Percentiles rank a stretch among this genome's conserved stretches.
Conservation (phyloP, 768 basidiomycete genomes). For the Boletellus ananiceps region DNA sequence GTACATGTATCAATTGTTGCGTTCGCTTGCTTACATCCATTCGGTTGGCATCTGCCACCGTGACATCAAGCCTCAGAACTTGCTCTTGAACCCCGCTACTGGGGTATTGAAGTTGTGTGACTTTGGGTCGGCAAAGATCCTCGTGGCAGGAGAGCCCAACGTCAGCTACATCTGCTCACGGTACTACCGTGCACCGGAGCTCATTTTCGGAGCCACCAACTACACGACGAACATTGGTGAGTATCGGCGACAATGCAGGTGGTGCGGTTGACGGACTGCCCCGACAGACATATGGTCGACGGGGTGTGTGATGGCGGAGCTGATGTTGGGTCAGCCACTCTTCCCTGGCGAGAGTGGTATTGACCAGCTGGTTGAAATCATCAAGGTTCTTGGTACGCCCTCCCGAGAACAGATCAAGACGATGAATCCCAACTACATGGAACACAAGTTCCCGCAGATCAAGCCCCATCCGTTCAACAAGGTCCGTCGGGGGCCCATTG, state of each 20-base stretch:
- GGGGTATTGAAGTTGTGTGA: constrained; percentile 98
- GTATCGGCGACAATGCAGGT: constrained; percentile 26
- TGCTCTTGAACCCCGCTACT: constrained; percentile 93
- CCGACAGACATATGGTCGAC: constrained; percentile 95
- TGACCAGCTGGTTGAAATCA: constrained; percentile 98
- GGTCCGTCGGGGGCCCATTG: constrained; percentile 37
- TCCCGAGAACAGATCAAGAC: constrained; percentile 99
- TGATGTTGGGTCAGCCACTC: constrained; percentile 97
- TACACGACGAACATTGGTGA: constrained; percentile 98
- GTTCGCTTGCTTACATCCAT: constrained; percentile 98
- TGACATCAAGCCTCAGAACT: constrained; percentile 99
- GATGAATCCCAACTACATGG: constrained; percentile 99
- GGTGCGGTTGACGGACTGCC: constrained; percentile 6
- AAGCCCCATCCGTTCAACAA: constrained; percentile 99
- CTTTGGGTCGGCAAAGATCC: constrained; percentile 98
- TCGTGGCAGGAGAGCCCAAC: constrained; percentile 96
- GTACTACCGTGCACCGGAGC: constrained; percentile 98
- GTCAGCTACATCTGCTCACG: constrained; percentile 99
- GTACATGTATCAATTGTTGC: constrained; percentile 99
- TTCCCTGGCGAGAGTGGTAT: constrained; percentile 99
- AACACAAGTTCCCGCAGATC: constrained; percentile 99
- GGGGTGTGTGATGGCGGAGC: constrained; percentile 99
- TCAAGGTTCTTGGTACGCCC: constrained; percentile 98
- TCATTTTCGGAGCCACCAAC: constrained; percentile 99
- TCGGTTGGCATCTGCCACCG: constrained; percentile 99